Conservation (phyloP, 371 early-diverging fungal species). For the Parasitella parasitica region DNA sequence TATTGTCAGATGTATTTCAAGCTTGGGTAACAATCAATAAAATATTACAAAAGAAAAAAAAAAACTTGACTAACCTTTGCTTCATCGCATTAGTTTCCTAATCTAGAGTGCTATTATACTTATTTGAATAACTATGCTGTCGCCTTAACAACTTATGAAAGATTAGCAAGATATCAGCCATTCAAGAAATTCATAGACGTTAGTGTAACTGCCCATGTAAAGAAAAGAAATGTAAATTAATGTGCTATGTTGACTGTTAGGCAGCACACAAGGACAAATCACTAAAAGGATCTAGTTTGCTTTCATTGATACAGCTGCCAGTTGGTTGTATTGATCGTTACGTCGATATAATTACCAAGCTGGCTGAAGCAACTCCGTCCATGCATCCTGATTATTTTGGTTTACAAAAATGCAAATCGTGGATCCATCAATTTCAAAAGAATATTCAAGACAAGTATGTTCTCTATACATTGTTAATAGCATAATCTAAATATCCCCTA, state of each 20-base stretch:
- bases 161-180: constrained; percentile 39
- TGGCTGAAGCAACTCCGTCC: constrained; percentile 32
- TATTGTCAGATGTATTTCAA: constrained; percentile 31
- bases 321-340: constrained; percentile 41
- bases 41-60: background rate
- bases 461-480: background rate
- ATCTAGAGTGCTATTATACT: constrained; percentile 28
- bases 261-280: constrained; percentile 20
- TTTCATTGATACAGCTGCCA: constrained; percentile 42
- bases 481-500: background rate
- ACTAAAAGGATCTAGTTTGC: constrained; percentile 22
- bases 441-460: constrained; percentile 35
- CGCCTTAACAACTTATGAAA: constrained; percentile 43
- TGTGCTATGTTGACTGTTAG: background rate
- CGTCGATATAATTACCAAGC: constrained; percentile 26
- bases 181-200: constrained; percentile 51
- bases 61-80: background rate
- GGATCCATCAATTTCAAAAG: constrained; percentile 24
- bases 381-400: constrained; percentile 45
- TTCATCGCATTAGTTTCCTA: constrained; percentile 26
- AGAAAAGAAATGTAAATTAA: background rate
- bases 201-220: constrained; percentile 17
- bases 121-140: constrained; percentile 43
- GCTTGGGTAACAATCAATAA: constrained; percentile 18
- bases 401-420: constrained; percentile 28